Evolutionary conservation across 139 green algal genomes (phyloP).

Genomic region (Pleodorina starrii): DNA sequence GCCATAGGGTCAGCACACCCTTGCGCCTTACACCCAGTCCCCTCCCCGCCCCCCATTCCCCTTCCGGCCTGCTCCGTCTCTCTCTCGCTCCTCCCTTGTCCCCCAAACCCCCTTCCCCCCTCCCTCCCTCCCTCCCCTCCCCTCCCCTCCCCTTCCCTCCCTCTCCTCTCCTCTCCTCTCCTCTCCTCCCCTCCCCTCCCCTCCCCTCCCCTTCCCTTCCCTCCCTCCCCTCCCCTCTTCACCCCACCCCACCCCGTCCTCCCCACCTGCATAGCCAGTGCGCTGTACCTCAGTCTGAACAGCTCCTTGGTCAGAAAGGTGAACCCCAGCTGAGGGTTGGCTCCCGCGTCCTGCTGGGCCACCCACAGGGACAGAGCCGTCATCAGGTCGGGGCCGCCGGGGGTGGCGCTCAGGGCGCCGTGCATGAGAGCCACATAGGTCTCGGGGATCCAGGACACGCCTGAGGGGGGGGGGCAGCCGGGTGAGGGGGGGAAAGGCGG

Average conservation of each 20-base stretch:
- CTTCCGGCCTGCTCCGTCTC: no score
- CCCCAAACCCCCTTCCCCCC: no score
- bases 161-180: no score
- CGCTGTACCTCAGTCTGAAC: conserved; percentile 37
- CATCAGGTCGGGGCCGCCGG: conserved; percentile 25
- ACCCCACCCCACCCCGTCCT: background rate
- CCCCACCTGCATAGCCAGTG: conserved; percentile 40
- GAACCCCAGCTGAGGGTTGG: conserved; percentile 31
- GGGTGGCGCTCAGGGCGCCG: conserved; percentile 1
- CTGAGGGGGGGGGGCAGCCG: background rate
- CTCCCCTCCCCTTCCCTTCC: no score
- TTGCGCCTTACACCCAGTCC: no score
- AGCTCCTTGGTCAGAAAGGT: conserved; percentile 45
- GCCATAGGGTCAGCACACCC: no score
- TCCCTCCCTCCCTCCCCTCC: no score
- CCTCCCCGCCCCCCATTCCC: no score
- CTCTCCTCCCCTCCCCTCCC: no score
- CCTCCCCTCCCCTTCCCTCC: no score
- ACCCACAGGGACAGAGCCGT: conserved; percentile 21
- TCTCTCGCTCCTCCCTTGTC: no score
- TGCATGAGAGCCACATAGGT: conserved; percentile 48
- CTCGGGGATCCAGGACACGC: conserved; percentile 34
- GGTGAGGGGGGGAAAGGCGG: background rate
- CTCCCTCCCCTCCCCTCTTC: no score
- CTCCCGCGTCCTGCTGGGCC: conserved; percentile 25